These are phyloP conservation scores for Colletotrichum simmondsii DNA, from an alignment of 2,329 filamentous ascomycete genomes.

Conservation along the genomic window DNA sequence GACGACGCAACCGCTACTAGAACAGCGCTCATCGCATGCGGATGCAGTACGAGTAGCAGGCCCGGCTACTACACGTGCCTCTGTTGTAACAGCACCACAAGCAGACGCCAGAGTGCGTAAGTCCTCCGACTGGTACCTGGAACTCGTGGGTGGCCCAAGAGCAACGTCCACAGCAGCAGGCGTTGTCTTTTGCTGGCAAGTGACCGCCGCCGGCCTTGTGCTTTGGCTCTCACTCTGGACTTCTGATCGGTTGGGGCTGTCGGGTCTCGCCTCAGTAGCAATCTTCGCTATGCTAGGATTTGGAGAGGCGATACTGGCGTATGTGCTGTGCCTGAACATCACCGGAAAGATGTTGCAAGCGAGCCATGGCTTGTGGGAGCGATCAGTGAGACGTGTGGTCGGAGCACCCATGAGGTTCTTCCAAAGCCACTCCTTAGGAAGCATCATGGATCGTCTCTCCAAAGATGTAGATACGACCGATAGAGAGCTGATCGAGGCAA, in stretches of 20 bases:
- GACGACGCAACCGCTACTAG: background rate
- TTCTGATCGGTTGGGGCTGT: background rate
- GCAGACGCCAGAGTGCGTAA: too few relatives aligned
- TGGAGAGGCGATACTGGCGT: slow-evolving; percentile 3
- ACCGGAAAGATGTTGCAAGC: background rate
- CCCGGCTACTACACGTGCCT: too few relatives aligned
- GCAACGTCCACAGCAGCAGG: background rate
- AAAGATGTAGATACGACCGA: slow-evolving; percentile 3
- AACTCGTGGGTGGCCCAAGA: background rate
- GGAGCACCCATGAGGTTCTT: background rate
- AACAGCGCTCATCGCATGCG: background rate
- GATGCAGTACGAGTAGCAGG: too few relatives aligned
- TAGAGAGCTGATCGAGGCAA: background rate
- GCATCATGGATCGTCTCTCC: slow-evolving; percentile 5
- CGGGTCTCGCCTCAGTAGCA: background rate
- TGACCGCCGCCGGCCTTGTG: background rate
- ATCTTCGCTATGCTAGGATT: background rate
- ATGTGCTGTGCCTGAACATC: background rate
- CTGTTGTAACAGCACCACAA: too few relatives aligned
- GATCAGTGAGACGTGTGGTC: background rate
- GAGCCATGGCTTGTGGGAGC: slow-evolving; percentile 5
- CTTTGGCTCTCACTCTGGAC: slow-evolving; percentile 1
- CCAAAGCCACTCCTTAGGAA: background rate
- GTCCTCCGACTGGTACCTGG: background rate
- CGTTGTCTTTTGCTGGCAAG: background rate